Base-by-base conservation (phyloP, 2,329 filamentous ascomycete genomes). In the Iodosphaeria phyllophila region DNA sequence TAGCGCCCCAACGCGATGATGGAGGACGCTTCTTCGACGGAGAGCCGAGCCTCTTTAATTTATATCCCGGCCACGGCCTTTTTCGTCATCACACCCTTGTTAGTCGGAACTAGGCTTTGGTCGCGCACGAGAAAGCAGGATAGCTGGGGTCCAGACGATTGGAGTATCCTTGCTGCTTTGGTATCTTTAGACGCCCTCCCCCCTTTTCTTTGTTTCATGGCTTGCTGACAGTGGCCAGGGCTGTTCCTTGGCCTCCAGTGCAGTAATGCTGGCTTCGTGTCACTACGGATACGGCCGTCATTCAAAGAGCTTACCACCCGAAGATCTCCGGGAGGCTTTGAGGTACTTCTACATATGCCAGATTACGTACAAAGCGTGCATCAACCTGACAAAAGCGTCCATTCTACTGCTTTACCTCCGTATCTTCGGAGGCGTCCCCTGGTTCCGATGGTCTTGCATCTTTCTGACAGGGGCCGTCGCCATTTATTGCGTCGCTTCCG, bases 291-390 rank as follows among this genome's bases (percentile, higher is more conserved):
- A 45, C 24, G 45, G 45, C 9, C 34, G 23, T 30, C 40, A 38
- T 28, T 27, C 26, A n/a, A 13, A 5, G 6, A 29, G 5, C 16
- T 19, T 47, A 8, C 31, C 37, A 2, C 16, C 29, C 2, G 12
- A 28, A 13, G 26, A 46, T 18, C 28, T 26, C 15, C 32, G 34
- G 16, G 29, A 40, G 20, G 30, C 43, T 4, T 35, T 41, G 19
- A 43, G 42, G 43, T 36, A 36, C 21, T 45, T 47, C 28, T 46
- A 42, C 27, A n/a, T 46, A 4, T 36, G 30, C 12, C 45, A 48
- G 24, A 38, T 42, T 16, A 43, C 41, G 13, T 48, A 47, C 34
- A 47, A 48, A 27, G 26, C 39, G 4, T 43, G 38, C 20, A 42
- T 48, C 28, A 43, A 44, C 26, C 30, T 44, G 6, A 46, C 44